phyloP scores from a whole-genome alignment of 139 green algal species.

The Coccomyxa sp. region DNA sequence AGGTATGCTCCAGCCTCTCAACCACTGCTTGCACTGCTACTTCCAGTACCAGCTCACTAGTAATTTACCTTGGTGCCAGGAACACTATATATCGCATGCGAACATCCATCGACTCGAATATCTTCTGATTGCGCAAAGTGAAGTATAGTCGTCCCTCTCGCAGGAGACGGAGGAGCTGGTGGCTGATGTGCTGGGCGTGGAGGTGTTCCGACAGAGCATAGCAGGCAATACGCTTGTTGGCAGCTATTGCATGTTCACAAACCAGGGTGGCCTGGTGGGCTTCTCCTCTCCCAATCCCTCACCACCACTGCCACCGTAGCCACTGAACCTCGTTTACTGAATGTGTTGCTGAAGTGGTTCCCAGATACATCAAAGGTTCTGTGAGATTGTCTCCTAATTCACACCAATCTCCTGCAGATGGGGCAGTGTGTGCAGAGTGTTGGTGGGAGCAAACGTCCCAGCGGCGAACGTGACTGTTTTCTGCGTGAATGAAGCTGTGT shows the following conservation, averaged over 20 bases:
- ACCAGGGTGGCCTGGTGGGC: conserved; percentile 88
- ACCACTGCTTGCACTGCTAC: neutral
- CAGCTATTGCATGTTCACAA: conserved; percentile 91
- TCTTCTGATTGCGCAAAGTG: no score
- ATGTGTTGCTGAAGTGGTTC: neutral
- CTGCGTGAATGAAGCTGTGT: neutral
- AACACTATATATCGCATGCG: no score
- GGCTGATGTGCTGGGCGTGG: conserved; percentile 95
- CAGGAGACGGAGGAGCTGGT: conserved; percentile 90
- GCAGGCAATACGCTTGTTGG: conserved; percentile 92
- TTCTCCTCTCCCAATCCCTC: neutral
- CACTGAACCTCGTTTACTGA: neutral
- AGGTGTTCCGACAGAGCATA: conserved; percentile 98
- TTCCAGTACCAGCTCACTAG: neutral
- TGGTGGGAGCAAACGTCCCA: no score
- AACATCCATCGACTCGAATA: no score
- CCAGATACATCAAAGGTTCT: neutral
- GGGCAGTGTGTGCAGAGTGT: no score
- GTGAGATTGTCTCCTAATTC: no score
- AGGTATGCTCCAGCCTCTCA: conserved; percentile 8
- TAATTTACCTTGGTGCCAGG: no score
- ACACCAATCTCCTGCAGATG: no score
- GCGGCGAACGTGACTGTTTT: neutral
- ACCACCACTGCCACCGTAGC: neutral
- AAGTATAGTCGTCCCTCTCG: neutral